Percentiles rank a stretch among this genome's conserved stretches.
Evolutionary conservation across 2,329 filamentous ascomycete genomes (phyloP).

Genomic region (Leptographium lundbergii): DNA sequence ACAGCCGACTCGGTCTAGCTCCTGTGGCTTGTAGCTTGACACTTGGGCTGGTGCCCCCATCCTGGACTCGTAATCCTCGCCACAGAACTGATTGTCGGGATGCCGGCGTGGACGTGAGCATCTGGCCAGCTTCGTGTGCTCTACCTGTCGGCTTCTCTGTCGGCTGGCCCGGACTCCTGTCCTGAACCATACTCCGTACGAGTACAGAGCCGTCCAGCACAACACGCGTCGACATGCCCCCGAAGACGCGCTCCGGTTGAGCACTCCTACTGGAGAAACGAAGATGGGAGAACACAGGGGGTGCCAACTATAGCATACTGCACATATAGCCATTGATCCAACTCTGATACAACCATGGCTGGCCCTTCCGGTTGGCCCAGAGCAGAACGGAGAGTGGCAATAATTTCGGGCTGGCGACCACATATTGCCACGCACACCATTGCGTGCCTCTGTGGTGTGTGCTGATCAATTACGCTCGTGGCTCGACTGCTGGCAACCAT

Average conservation of each 20-base stretch:
- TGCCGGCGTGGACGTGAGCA: too few species aligned
- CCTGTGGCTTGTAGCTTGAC: background rate
- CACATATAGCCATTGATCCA: slow-evolving; percentile 14
- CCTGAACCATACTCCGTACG: too few species aligned
- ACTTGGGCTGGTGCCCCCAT: background rate
- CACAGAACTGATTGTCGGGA: background rate
- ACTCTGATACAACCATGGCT: background rate
- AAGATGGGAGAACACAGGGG: background rate
- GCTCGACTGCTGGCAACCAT: background rate
- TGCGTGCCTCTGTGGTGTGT: background rate
- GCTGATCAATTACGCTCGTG: background rate
- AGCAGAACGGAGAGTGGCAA: background rate
- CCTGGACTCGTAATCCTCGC: background rate
- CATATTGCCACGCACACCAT: background rate
- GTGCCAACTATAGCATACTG: slow-evolving; percentile 21
- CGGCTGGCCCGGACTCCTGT: too few species aligned
- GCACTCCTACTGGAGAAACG: background rate
- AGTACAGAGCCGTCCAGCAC: too few species aligned
- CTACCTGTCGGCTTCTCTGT: too few species aligned
- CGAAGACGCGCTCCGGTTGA: background rate
- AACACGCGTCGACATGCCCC: too few species aligned
- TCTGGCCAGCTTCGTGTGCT: too few species aligned
- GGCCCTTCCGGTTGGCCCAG: background rate
- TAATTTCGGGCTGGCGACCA: background rate
- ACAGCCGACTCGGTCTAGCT: background rate